phyloP scores from a whole-genome alignment of 2,329 filamentous ascomycete genomes.

The Fusarium anthophilum region DNA sequence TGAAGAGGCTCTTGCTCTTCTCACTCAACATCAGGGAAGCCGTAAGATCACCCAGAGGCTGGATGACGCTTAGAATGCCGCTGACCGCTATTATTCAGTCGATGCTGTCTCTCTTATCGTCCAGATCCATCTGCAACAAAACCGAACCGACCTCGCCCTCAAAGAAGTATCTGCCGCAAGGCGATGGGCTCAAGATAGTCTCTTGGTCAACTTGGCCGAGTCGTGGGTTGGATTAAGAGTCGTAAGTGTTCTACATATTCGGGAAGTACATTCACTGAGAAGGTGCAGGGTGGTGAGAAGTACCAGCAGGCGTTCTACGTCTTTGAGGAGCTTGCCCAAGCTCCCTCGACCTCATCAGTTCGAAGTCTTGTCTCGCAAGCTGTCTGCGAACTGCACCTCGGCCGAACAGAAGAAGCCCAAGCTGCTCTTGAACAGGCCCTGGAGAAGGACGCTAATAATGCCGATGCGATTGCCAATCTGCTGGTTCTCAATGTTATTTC shows the following conservation, averaged over 20 bases:
- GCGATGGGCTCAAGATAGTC: conserved; percentile 93
- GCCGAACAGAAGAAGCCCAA: conserved; percentile 88
- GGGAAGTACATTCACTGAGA: conserved; percentile 39
- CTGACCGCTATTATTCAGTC: conserved; percentile 54
- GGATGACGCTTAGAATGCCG: conserved; percentile 6
- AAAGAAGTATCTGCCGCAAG: conserved; percentile 90
- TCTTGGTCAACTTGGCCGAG: conserved; percentile 93
- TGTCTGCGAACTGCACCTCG: conserved; percentile 89
- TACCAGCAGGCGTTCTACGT: conserved; percentile 99
- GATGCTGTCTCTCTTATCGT: conserved; percentile 86
- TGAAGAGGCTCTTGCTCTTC: conserved; percentile 84
- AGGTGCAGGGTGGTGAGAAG: conserved; percentile 82
- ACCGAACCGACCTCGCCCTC: conserved; percentile 86
- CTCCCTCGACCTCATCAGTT: conserved; percentile 80
- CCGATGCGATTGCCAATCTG: conserved; percentile 82
- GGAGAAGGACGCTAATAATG: conserved; percentile 74
- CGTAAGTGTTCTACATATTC: conserved; percentile 57
- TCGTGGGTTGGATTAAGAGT: conserved; percentile 92
- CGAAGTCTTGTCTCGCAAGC: conserved; percentile 86
- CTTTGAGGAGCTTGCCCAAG: conserved; percentile 93
- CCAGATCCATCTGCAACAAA: conserved; percentile 92
- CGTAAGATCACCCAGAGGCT: conserved; percentile 62
- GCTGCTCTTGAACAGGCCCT: conserved; percentile 83
- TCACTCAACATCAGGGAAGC: conserved; percentile 86
- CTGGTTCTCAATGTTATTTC: conserved; percentile 81